phyloP scores from a whole-genome alignment of 257 asterid genomes.

The Nicotiana benthamiana region DNA sequence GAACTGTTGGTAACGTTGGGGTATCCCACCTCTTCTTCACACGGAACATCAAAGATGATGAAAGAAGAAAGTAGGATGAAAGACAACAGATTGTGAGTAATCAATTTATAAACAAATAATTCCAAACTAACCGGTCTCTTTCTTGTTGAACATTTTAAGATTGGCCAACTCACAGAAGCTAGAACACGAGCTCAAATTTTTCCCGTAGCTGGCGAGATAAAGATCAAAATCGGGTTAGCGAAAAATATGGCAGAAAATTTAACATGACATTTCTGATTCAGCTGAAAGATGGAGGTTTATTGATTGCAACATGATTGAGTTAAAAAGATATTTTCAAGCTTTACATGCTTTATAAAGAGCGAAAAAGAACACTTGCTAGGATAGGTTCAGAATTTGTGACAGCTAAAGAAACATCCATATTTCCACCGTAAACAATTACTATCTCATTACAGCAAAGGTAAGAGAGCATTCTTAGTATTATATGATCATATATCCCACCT shows the following conservation, averaged over 20 bases:
- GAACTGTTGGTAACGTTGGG: no score
- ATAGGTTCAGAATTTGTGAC: neutral
- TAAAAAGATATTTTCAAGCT: neutral
- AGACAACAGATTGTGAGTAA: neutral
- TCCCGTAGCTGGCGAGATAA: neutral
- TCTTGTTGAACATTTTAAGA: neutral
- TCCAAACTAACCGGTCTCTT: neutral
- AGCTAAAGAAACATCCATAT: neutral
- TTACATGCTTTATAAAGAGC: neutral
- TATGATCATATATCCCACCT: constrained; percentile 70
- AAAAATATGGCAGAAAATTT: neutral
- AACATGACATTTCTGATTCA: neutral
- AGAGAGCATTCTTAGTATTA: neutral
- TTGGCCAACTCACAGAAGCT: neutral
- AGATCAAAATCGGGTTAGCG: neutral
- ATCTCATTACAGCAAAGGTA: neutral
- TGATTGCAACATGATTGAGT: neutral
- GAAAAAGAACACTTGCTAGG: neutral
- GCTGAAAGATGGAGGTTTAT: neutral
- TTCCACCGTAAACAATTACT: neutral
- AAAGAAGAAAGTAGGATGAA: neutral
- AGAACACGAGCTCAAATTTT: neutral
- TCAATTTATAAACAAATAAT: neutral
- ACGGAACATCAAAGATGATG: no score
- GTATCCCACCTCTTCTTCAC: no score